phyloP scores from a whole-genome alignment of 2,329 filamentous ascomycete genomes.

The Fusarium cicatricum region DNA sequence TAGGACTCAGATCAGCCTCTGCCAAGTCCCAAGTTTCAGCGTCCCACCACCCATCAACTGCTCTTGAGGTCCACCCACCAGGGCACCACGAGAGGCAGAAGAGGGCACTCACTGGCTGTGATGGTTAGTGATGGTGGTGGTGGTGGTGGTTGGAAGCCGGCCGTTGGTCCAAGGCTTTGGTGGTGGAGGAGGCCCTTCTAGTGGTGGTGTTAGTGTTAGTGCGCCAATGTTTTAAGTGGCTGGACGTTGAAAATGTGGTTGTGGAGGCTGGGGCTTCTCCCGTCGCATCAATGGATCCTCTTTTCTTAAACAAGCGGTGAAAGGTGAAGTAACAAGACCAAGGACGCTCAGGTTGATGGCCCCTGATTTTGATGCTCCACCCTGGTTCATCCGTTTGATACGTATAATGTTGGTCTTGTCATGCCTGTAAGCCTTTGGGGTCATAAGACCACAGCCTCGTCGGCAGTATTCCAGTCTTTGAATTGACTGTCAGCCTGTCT shows the following conservation, averaged over 20 bases:
- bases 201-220: conserved; percentile 7
- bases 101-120: no score
- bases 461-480: background rate
- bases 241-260: background rate
- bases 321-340: conserved; percentile 12
- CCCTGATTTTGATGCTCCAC: conserved; percentile 26
- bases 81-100: background rate
- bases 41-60: no score
- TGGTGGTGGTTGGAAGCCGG: background rate
- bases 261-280: conserved; percentile 4
- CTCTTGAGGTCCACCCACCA: no score
- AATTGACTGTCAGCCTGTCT: background rate
- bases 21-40: conserved; percentile 22
- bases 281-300: conserved; percentile 3
- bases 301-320: conserved; percentile 29
- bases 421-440: background rate
- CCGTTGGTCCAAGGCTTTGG: background rate
- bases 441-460: background rate
- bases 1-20: conserved; percentile 14
- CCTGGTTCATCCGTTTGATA: background rate
- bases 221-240: background rate
- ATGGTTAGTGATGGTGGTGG: background rate
- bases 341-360: conserved; percentile 5
- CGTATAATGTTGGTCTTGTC: no score
- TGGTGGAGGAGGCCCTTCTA: conserved; percentile 3